Evolutionary conservation across 208 protist species (phyloP).

Genomic region (Crithidia mellificae): DNA sequence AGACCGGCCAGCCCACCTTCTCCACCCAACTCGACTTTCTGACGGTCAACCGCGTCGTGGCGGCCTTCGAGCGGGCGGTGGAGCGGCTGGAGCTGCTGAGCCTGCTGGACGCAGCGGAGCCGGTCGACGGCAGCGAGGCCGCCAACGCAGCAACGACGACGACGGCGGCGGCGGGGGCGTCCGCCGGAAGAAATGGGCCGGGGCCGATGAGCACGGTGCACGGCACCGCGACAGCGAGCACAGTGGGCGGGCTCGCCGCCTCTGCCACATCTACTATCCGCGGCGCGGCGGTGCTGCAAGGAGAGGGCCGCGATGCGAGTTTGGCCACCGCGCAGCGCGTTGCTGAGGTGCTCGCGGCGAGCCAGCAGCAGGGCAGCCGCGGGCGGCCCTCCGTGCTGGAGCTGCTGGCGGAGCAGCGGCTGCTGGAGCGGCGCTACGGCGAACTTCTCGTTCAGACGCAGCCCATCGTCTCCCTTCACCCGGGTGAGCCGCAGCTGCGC

Average conservation of each 20-base stretch:
- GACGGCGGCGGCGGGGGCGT: neutral
- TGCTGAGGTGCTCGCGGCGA: conserved; percentile 30
- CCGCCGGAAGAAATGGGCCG: neutral
- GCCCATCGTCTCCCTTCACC: conserved; percentile 44
- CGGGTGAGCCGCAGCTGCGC: conserved; percentile 62
- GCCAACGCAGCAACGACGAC: neutral
- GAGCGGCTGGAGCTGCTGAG: conserved; percentile 89
- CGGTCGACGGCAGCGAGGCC: conserved; percentile 25
- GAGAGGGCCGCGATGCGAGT: conserved; percentile 5
- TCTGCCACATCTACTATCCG: conserved; percentile 4
- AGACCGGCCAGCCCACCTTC: conserved; percentile 45
- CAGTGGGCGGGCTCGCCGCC: no score
- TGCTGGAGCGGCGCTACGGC: conserved; percentile 80
- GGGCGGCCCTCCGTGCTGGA: conserved; percentile 80
- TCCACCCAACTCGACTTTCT: conserved; percentile 60
- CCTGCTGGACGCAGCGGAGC: conserved; percentile 61
- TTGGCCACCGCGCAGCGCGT: conserved; percentile 22
- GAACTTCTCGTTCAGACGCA: conserved; percentile 71
- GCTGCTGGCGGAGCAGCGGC: conserved; percentile 73
- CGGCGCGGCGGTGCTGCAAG: conserved; percentile 19
- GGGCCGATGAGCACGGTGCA: neutral
- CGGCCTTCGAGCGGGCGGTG: conserved; percentile 84
- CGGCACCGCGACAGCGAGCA: neutral
- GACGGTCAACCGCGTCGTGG: conserved; percentile 73
- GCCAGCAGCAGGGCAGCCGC: conserved; percentile 33